Conservation (phyloP, 768 basidiomycete species). For the Dictyophora rubrovolvata region DNA sequence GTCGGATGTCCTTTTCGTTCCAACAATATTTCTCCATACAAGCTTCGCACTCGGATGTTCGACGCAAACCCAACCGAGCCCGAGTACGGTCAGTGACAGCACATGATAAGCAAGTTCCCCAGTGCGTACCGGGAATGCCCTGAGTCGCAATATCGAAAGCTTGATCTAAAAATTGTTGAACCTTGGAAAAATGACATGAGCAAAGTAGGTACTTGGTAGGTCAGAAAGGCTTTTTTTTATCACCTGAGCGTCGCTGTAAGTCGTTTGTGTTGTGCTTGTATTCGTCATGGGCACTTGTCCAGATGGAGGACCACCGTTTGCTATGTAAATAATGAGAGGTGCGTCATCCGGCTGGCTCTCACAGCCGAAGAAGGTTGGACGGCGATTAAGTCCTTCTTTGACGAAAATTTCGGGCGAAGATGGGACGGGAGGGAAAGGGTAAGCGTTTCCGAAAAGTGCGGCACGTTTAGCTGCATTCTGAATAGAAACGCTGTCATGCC, state of each 20-base stretch:
- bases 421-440: slow-evolving; percentile 26
- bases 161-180: slow-evolving; percentile 37
- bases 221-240: too few species aligned
- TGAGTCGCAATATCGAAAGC: slow-evolving; percentile 34
- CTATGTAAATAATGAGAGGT: slow-evolving; percentile 50
- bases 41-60: slow-evolving; percentile 17
- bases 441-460: slow-evolving; percentile 22
- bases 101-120: slow-evolving; percentile 42
- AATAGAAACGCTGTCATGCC: not conserved
- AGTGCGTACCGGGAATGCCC: slow-evolving; percentile 29
- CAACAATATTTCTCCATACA: slow-evolving; percentile 24
- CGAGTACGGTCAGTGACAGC: slow-evolving; percentile 40
- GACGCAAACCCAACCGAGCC: slow-evolving; percentile 9
- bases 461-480: slow-evolving; percentile 23
- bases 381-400: slow-evolving; percentile 21
- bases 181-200: not conserved
- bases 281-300: slow-evolving; percentile 32
- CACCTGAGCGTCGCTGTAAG: slow-evolving; percentile 25
- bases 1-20: slow-evolving; percentile 7
- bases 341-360: slow-evolving; percentile 17
- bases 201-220: too few species aligned
- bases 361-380: slow-evolving; percentile 41
- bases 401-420: slow-evolving; percentile 20
- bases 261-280: slow-evolving; percentile 28
- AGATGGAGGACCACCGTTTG: slow-evolving; percentile 38